Percentiles rank a stretch among this genome's conserved stretches.
Conservation (phyloP, 176 grass and related monocot species). For the Saccharum officinarum region DNA sequence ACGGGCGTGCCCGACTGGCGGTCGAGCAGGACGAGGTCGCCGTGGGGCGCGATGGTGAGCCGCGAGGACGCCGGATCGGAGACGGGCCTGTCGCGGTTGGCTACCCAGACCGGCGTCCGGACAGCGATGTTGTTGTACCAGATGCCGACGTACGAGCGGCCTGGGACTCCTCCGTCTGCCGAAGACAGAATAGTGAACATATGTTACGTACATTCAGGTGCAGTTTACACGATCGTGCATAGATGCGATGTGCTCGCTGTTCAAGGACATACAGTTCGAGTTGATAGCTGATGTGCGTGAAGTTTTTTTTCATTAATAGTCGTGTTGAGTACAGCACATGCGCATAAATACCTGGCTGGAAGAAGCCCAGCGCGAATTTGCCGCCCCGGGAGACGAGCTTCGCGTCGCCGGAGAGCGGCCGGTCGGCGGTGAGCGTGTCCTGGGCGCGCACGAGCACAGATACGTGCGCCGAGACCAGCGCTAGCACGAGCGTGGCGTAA, state of each 20-base stretch:
- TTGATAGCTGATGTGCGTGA: no score
- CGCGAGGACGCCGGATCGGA: not conserved
- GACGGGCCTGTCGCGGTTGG: conserved; percentile 44
- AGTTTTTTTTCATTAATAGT: no score
- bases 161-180: not conserved
- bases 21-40: conserved; percentile 39
- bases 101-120: conserved; percentile 45
- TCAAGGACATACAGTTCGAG: no score
- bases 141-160: conserved; percentile 33
- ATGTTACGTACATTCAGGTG: no score
- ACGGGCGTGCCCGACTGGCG: not conserved
- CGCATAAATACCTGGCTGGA: conserved; percentile 1
- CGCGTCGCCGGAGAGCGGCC: conserved; percentile 13
- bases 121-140: conserved; percentile 39
- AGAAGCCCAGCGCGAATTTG: conserved; percentile 44
- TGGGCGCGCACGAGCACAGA: not conserved
- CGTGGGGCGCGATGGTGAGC: conserved; percentile 20
- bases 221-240: no score
- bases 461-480: not conserved
- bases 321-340: no score
- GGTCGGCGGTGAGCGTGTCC: not conserved
- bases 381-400: conserved; percentile 29
- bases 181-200: not conserved
- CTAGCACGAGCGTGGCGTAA: not conserved
- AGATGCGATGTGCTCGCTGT: no score